Conservation (phyloP, 371 early-diverging fungal species). For the Circinella umbellata region DNA sequence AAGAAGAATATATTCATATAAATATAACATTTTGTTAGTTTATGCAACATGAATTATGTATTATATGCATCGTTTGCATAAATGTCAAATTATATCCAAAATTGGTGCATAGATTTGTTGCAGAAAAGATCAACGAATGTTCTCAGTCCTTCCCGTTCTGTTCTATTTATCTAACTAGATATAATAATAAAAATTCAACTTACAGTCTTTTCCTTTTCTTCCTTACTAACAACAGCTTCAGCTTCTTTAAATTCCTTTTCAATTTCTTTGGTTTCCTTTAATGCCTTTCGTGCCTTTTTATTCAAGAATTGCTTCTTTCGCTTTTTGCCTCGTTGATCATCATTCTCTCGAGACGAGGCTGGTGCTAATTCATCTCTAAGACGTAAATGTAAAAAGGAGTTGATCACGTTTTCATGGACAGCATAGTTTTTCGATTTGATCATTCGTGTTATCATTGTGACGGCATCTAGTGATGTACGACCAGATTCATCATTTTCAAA, state of each 20-base stretch:
- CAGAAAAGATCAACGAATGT: no score
- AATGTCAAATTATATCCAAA: no score
- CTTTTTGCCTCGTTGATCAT: constrained; percentile 17
- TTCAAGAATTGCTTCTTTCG: constrained; percentile 68
- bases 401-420: constrained; percentile 73
- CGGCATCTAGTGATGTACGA: constrained; percentile 82
- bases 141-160: no score
- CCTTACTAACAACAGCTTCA: constrained; percentile 78
- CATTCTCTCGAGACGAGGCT: constrained; percentile 42
- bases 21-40: no score
- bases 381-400: constrained; percentile 77
- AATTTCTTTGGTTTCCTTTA: constrained; percentile 74
- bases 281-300: constrained; percentile 75
- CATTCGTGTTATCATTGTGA: constrained; percentile 81
- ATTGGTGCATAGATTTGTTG: no score
- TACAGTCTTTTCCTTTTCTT: constrained; percentile 73
- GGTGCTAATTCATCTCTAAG: constrained; percentile 79
- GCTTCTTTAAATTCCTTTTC: constrained; percentile 85
- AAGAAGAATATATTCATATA: background rate
- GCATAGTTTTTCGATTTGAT: constrained; percentile 81
- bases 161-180: no score
- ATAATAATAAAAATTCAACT: constrained; percentile 11
- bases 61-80: no score
- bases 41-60: no score
- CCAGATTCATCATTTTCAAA: constrained; percentile 88